Evolutionary conservation across 176 grass and related monocot genomes (phyloP).

Genomic region (Olyra latifolia): DNA sequence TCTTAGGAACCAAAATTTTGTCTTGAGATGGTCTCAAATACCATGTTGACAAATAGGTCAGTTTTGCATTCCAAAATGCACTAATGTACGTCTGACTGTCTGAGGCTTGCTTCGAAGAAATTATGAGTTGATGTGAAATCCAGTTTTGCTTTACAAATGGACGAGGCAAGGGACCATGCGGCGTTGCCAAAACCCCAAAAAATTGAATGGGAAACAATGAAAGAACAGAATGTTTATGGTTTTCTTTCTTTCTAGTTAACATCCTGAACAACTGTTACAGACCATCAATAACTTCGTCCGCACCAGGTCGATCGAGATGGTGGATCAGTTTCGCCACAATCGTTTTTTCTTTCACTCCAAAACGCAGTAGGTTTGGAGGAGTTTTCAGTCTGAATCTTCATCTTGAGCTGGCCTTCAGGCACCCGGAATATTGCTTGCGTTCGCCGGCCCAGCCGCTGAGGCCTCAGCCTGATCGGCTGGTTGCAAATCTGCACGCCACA

Average conservation of each 20-base stretch:
- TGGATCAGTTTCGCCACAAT: background rate
- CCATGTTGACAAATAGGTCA: no score
- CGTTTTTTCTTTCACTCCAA: background rate
- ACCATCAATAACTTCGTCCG: conserved; percentile 51
- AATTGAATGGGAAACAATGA: conserved; percentile 10
- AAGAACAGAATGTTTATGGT: background rate
- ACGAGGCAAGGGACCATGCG: background rate
- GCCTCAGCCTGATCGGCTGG: conserved; percentile 19
- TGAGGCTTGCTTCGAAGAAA: background rate
- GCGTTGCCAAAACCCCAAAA: background rate
- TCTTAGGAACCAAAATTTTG: no score
- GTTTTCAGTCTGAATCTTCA: conserved; percentile 11
- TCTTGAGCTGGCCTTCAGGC: conserved; percentile 27
- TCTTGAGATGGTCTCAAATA: no score
- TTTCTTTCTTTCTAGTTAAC: conserved; percentile 23
- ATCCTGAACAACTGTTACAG: conserved; percentile 47
- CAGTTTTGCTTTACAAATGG: conserved; percentile 19
- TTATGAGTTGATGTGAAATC: background rate
- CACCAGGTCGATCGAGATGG: conserved; percentile 37
- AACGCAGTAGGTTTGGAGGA: conserved; percentile 13
- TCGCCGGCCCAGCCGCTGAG: conserved; percentile 3
- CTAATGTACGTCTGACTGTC: no score
- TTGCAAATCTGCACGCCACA: conserved; percentile 29
- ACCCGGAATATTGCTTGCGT: background rate
- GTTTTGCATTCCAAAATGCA: no score